Evolutionary conservation across 768 basidiomycete species (phyloP).

Genomic region (Tremella fuciformis): DNA sequence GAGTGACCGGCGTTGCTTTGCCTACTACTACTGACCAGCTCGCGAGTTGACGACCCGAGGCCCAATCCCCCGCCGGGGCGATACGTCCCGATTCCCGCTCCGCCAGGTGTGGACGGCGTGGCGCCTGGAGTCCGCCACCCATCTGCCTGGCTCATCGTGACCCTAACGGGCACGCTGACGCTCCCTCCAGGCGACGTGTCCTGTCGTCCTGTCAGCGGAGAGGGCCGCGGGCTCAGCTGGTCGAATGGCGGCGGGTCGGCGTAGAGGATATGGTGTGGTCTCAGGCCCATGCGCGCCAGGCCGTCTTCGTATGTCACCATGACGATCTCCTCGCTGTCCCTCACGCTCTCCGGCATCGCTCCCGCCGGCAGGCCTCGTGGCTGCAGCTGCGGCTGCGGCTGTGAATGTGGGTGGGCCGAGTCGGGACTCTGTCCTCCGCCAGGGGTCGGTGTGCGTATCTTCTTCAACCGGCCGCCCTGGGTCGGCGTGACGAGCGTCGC

Average conservation of each 20-base stretch:
- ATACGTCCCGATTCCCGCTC: conserved; percentile 2
- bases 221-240: neutral
- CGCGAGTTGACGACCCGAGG: neutral
- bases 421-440: too few species aligned
- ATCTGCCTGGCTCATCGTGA: neutral
- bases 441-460: too few species aligned
- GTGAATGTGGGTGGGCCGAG: too few species aligned
- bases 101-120: neutral
- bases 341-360: neutral
- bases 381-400: too few species aligned
- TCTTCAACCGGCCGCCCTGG: too few species aligned
- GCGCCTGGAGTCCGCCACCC: neutral
- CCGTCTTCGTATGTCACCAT: conserved; percentile 27
- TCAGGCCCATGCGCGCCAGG: conserved; percentile 9
- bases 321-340: conserved; percentile 11
- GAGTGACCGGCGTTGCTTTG: neutral
- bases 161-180: too few species aligned
- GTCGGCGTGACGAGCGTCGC: conserved; percentile 3
- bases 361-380: neutral
- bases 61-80: too few species aligned
- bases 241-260: conserved; percentile 2
- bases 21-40: conserved; percentile 1
- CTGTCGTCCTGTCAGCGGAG: neutral
- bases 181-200: too few species aligned
- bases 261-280: conserved; percentile 5